phyloP scores from a whole-genome alignment of 192 early-diverging fungal genomes.

The Mortierella antarctica region DNA sequence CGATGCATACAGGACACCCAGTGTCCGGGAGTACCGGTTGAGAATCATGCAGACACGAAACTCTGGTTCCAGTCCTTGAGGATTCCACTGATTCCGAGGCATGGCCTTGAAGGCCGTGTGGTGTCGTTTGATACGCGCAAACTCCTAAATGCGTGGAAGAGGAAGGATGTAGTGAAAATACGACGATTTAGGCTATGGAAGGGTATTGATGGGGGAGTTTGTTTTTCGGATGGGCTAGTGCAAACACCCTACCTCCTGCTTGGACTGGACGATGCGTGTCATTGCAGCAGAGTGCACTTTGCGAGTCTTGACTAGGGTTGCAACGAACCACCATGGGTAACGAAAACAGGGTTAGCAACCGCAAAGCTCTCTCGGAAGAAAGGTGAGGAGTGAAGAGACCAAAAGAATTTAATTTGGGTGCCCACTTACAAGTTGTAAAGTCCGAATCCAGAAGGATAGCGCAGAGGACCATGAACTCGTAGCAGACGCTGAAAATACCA shows the following conservation, averaged over 20 bases:
- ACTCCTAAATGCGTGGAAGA: constrained; percentile 1
- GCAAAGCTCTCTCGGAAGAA: too few relatives aligned
- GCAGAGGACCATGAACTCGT: constrained; percentile 13
- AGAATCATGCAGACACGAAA: constrained; percentile 28
- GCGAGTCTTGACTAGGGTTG: too few relatives aligned
- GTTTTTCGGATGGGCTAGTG: too few relatives aligned
- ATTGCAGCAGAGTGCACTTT: constrained; percentile 8
- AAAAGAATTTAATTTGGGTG: too few relatives aligned
- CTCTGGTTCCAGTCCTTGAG: constrained; percentile 8
- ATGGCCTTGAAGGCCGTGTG: constrained; percentile 1
- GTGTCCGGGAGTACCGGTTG: constrained; percentile 16
- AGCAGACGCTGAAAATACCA: constrained; percentile 9
- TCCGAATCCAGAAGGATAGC: neutral
- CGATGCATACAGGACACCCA: constrained; percentile 23
- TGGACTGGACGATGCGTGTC: constrained; percentile 13
- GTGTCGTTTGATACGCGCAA: constrained; percentile 10
- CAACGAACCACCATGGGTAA: too few relatives aligned
- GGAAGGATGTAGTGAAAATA: too few relatives aligned
- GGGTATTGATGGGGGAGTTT: too few relatives aligned
- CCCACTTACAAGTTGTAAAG: too few relatives aligned
- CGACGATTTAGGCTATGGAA: too few relatives aligned
- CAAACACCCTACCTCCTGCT: constrained; percentile 4
- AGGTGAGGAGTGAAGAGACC: too few relatives aligned
- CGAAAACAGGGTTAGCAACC: too few relatives aligned
- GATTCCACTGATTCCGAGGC: constrained; percentile 5